These are phyloP conservation scores for Vitis labrusca DNA, from an alignment of 164 flowering plant genomes.

Conservation along the genomic window DNA sequence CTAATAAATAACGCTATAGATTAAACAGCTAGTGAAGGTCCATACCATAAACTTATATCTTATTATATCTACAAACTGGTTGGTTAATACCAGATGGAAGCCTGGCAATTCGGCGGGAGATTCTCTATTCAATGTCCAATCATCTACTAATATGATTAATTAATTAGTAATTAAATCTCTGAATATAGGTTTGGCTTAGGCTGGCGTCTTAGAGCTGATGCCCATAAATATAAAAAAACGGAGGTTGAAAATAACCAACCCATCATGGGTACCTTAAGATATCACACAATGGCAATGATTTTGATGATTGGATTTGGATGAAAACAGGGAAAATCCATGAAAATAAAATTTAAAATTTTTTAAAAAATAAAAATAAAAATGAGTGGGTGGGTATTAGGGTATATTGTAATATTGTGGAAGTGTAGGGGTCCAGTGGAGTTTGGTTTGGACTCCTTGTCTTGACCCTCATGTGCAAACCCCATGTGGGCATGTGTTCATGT, in stretches of 20 bases:
- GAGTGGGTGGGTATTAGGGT: not conserved
- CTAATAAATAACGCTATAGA: too few relatives aligned
- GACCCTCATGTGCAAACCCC: slow-evolving; percentile 35
- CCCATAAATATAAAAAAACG: too few relatives aligned
- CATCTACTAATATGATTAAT: too few relatives aligned
- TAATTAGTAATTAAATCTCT: too few relatives aligned
- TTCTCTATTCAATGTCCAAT: too few relatives aligned
- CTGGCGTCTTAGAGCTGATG: too few relatives aligned
- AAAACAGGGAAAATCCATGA: not conserved
- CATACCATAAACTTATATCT: too few relatives aligned
- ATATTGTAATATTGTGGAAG: slow-evolving; percentile 9
- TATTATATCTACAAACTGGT: too few relatives aligned
- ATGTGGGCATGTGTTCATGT: slow-evolving; percentile 42
- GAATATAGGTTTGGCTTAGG: too few relatives aligned
- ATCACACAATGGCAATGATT: not conserved
- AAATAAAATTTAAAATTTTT: not conserved
- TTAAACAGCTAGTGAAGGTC: too few relatives aligned
- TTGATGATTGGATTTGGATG: slow-evolving; percentile 5
- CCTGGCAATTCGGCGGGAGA: too few relatives aligned
- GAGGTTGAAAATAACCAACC: not conserved
- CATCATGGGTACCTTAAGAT: not conserved
- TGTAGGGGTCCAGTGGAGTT: not conserved
- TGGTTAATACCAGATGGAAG: too few relatives aligned
- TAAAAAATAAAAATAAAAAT: not conserved
- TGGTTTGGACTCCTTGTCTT: slow-evolving; percentile 11